These are phyloP conservation scores for Aspergillus viridinutans DNA, from an alignment of 2,329 filamentous ascomycete genomes.

Conservation along the genomic window DNA sequence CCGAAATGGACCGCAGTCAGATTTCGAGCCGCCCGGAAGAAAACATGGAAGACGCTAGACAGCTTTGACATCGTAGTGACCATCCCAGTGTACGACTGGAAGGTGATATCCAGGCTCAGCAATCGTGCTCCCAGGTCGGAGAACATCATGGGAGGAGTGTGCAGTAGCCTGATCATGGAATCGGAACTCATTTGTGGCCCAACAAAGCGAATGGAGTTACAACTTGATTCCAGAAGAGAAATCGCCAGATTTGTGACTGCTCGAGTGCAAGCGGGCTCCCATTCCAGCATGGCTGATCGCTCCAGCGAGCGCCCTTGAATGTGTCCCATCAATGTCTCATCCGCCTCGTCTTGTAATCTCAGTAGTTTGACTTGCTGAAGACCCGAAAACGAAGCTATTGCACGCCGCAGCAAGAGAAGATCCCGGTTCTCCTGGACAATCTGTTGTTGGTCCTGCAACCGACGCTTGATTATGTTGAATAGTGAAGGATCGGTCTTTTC, in stretches of 20 bases:
- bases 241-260: slow-evolving; percentile 56
- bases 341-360: slow-evolving; percentile 57
- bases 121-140: slow-evolving; percentile 53
- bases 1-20: slow-evolving; percentile 62
- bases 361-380: slow-evolving; percentile 64
- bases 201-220: slow-evolving; percentile 57
- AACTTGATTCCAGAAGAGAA: slow-evolving; percentile 54
- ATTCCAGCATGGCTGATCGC: slow-evolving; percentile 51
- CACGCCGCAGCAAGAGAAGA: slow-evolving; percentile 49
- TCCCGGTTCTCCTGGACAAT: slow-evolving; percentile 52
- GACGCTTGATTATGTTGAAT: slow-evolving; percentile 25
- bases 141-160: slow-evolving; percentile 46
- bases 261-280: slow-evolving; percentile 60
- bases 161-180: slow-evolving; percentile 51
- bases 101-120: slow-evolving; percentile 60
- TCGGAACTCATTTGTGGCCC: slow-evolving; percentile 60
- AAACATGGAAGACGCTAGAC: slow-evolving; percentile 53
- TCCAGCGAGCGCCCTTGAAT: slow-evolving; percentile 46
- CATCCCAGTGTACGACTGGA: slow-evolving; percentile 55
- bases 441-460: slow-evolving; percentile 36
- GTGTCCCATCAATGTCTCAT: slow-evolving; percentile 51
- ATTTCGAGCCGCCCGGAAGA: slow-evolving; percentile 57
- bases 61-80: slow-evolving; percentile 56
- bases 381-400: slow-evolving; percentile 55
- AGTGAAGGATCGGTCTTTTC: slow-evolving; percentile 17